Base-by-base conservation (phyloP, 2,329 filamentous ascomycete species). In the Pseudogymnoascus sp. region DNA sequence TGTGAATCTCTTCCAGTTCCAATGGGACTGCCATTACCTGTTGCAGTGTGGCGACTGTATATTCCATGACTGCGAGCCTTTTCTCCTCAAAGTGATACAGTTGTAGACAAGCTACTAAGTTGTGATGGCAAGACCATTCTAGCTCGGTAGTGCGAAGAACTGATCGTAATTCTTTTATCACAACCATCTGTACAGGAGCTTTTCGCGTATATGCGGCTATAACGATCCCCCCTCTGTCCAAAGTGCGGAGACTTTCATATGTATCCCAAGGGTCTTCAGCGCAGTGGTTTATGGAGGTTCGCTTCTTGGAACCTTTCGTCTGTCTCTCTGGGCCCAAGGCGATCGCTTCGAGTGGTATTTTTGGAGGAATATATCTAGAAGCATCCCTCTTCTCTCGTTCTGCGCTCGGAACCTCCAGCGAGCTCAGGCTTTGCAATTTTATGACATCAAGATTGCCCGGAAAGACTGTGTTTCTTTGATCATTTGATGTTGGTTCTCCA, bases 11-110 rank as follows among this genome's bases (percentile, higher is more conserved):
- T 35, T 66, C 14, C 2, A 66, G 52, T 37, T 45, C 52, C 19
- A 65, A 64, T 39, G 58, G 43, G 14, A 62, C 63, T 26, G 59
- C 60, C 14, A 66, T 63, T 2, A 63, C 45, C n/a, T 66, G 49
- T 55, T 49, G 29, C 14, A 66, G 45, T 55, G 62, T 66, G 38
- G 60, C 45, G 38, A 59, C 61, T 35, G 43, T 66, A 61, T 66
- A 66, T 29, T 66, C 61, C 6, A 58, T 65, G 38, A 65, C 61
- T 11, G 63, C 21, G 21, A 65, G 65, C 43, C 61, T 60, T n/a
- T 55, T 19, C 19, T 39, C 65, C 37, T 62, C 6, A 61, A 61
- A 61, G 38, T 41, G 26, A 64, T 66, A 66, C 4, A 59, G 4
- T 49, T 65, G 31, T 8, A 64, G 10, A 29, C 63, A 59, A 33